A percentile compares a stretch with the other conserved stretches of the same genome.
These are phyloP conservation scores for Cryptosporidium sp. DNA, from an alignment of 169 alveolate genomes.

Conservation along the genomic window DNA sequence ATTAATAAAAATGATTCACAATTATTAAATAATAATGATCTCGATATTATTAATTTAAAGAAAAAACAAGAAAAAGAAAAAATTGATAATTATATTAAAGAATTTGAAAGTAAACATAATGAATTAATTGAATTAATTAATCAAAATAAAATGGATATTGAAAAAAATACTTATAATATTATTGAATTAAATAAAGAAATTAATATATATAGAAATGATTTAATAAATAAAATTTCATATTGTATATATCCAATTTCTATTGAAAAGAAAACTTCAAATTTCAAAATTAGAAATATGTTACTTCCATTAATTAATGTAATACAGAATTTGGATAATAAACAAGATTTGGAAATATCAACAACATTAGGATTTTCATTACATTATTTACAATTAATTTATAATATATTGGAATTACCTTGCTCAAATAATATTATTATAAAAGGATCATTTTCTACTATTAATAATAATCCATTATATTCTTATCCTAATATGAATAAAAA, in stretches of 20 bases:
- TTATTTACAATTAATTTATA: constrained; percentile 1
- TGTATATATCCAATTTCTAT: constrained; percentile 17
- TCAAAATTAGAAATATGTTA: constrained; percentile 13
- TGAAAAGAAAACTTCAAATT: neutral
- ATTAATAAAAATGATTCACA: neutral
- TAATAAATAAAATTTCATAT: constrained; percentile 14
- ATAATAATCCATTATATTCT: constrained; percentile 13
- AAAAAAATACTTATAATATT: neutral
- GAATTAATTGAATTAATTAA: neutral
- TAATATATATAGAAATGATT: constrained; percentile 5
- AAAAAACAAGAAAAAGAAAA: neutral
- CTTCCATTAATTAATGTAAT: constrained; percentile 9
- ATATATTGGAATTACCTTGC: constrained; percentile 5
- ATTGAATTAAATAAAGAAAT: neutral
- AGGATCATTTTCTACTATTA: constrained; percentile 18
- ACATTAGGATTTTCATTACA: constrained; percentile 26
- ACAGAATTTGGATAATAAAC: constrained; percentile 14
- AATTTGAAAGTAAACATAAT: neutral
- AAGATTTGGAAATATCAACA: constrained; percentile 13
- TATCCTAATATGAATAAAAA: constrained; percentile 23
- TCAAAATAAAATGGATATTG: neutral
- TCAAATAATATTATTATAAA: neutral
- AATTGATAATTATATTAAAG: neutral
- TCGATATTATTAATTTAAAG: neutral
- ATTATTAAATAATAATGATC: neutral